Evolutionary conservation across 306 rosid genomes (phyloP), one percentile per base, ranked within the genome.

Genomic region (Rubus parviflorus): DNA sequence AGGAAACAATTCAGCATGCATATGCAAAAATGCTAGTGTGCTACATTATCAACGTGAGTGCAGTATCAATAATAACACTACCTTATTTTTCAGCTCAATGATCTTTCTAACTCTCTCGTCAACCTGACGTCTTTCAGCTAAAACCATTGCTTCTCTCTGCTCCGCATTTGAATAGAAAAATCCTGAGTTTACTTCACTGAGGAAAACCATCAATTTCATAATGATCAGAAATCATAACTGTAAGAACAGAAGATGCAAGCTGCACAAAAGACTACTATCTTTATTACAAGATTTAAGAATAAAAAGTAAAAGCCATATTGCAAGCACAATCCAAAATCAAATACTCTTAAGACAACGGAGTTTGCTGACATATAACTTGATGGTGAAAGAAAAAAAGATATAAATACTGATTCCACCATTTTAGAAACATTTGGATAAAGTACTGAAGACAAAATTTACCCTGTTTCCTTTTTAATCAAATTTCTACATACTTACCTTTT

Each of bases 141-240:
- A 71, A 85, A 95, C 93, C 98, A 95, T 95, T 7, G 91, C 91
- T 83, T 92, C 98, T 78, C 99, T 89, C 90, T 95, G 99, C 75
- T 92, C 97, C 16, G 99, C 96, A 86, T 73, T 95, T 74, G 99
- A 95, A 97, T 95, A 95, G 92, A 95, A 95, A 86, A 95, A 95
- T 8, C 99, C 99, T 57, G 99, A 83, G 84, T 95, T 95, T 81
- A 95, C 71, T 85, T 95, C 99, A 90, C 99, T 95, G 89, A 68
- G 46, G 53, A 73, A 80, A 88, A 72, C 52, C 61, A 77, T 65
- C 69, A 78, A 77, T 45, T 74, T 70, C 41, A 68, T 65, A 22
- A 70, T 70, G 66, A 78, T 52, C 47, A 48, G 78, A 49, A 42
- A 81, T n/a, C 17, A 56, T 17, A 51, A 43, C 63, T 19, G 75